Conservation (phyloP, 129 eudicot species). For the Mikania micrantha region DNA sequence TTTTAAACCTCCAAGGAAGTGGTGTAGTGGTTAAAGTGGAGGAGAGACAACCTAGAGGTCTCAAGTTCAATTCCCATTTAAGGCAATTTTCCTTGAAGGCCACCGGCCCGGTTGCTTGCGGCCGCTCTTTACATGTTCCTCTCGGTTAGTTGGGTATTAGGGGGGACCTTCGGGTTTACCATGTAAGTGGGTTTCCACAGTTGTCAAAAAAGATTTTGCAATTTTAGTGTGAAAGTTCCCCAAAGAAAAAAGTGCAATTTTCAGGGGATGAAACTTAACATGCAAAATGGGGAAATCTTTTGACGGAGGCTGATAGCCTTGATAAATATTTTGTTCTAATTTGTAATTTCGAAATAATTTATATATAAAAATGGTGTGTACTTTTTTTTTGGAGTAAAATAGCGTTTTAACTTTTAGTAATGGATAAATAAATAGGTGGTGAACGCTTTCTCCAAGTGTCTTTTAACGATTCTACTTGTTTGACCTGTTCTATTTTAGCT, state of each 20-base stretch:
- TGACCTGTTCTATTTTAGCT: neutral
- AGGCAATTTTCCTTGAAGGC: too few species aligned
- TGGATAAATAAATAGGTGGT: neutral
- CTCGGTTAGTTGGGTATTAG: too few species aligned
- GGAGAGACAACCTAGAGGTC: too few species aligned
- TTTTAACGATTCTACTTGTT: neutral
- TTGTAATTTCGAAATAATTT: neutral
- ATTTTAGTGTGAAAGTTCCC: neutral
- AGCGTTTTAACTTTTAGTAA: neutral
- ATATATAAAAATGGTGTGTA: neutral
- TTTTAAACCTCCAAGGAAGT: too few species aligned
- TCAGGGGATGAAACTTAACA: neutral
- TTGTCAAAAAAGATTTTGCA: too few species aligned
- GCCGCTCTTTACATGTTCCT: too few species aligned
- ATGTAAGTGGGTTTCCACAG: too few species aligned
- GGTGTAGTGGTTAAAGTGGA: too few species aligned
- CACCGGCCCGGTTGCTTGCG: too few species aligned
- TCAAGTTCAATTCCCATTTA: too few species aligned
- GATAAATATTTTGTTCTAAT: neutral
- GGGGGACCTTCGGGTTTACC: too few species aligned
- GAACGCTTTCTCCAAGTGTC: neutral
- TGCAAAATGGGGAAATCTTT: neutral
- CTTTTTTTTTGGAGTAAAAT: neutral
- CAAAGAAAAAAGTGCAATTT: neutral
- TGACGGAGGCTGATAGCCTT: neutral